Conservation (phyloP, 2,329 filamentous ascomycete genomes). For the Orbilia javanica region DNA sequence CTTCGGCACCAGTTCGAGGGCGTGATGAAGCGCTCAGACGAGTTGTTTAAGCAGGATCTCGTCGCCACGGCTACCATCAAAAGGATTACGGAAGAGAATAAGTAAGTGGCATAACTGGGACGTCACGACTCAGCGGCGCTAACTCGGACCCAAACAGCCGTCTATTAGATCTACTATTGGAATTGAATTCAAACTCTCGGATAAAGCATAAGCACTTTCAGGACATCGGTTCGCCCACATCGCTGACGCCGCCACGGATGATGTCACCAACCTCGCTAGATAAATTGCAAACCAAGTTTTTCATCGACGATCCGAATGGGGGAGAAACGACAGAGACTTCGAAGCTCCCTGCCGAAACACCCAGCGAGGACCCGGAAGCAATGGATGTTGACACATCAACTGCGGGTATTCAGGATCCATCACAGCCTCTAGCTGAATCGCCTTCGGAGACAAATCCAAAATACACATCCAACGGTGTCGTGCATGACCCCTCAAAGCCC, state of each 20-base stretch:
- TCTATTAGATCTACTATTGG: slow-evolving; percentile 86
- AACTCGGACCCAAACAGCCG: slow-evolving; percentile 71
- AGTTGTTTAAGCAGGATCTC: slow-evolving; percentile 83
- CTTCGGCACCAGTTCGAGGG: slow-evolving; percentile 84
- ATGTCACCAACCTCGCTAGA: slow-evolving; percentile 63
- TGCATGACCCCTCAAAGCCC: slow-evolving; percentile 53
- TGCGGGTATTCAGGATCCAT: background rate
- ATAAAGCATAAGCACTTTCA: slow-evolving; percentile 81
- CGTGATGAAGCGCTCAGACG: slow-evolving; percentile 83
- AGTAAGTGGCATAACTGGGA: slow-evolving; percentile 72
- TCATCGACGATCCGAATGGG: slow-evolving; percentile 40
- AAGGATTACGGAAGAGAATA: slow-evolving; percentile 88
- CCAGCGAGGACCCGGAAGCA: slow-evolving; percentile 27
- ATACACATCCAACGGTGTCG: slow-evolving; percentile 47
- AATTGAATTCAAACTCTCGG: slow-evolving; percentile 86
- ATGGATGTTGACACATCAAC: slow-evolving; percentile 50
- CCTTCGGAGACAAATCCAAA: slow-evolving; percentile 40
- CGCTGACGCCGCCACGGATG: slow-evolving; percentile 65
- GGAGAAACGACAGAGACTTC: slow-evolving; percentile 48
- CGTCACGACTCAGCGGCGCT: slow-evolving; percentile 1
- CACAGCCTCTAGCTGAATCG: slow-evolving; percentile 9
- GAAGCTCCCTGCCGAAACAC: background rate
- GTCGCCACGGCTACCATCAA: slow-evolving; percentile 84
- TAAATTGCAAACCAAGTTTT: slow-evolving; percentile 52
- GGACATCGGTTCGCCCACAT: slow-evolving; percentile 71